Base-by-base conservation (phyloP, 2,329 filamentous ascomycete species). In the Fusarium nematophilum region DNA sequence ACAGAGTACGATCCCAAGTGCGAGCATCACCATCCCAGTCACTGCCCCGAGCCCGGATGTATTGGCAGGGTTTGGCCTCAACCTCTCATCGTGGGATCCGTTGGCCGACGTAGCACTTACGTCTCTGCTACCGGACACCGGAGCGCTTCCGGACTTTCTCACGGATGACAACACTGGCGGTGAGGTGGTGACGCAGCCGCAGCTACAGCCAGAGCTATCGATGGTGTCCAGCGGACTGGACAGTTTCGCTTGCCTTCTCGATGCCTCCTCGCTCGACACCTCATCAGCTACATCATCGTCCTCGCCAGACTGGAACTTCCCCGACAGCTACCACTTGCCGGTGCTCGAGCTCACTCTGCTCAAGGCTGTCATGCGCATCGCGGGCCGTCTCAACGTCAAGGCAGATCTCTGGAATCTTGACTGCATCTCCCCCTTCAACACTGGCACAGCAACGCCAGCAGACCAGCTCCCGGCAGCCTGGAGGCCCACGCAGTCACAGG, bases 401-500 rank as follows among this genome's bases (percentile, higher is more conserved):
- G 68, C 74, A 1, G 49, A 72, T 14, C 67, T 84, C 38, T 86
- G 81, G 81, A 75, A 77, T 10, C 67, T 84, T 4, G 69, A 75
- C 13, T 75, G 79, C 17, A 66, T 72, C 21, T 84, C 83, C 2
- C 80, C 81, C 4, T 85, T 86, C 70, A 64, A 72, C 66, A 53
- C 62, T 17, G 68, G 70, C 43, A 54, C 45, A 11, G 68, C 62
- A 17, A 70, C 71, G 37, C 58, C 75, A 65, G 33, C 71, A 8
- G 63, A 74, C 10, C 72, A 78, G 39, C 71, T 86, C 7, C 82
- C 81, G 2, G 38, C 51, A 11, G 76, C 80, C 30, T 81, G 83
- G 73, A 79, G 75, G 26, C 85, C 85, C 10, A 86, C 83, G 0
- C 48, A 72, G 9, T 75, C 78, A 0, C 85, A 87, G 65, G 65